Base-by-base conservation (phyloP, 2,329 filamentous ascomycete genomes). In the Hypoxylon sp. region DNA sequence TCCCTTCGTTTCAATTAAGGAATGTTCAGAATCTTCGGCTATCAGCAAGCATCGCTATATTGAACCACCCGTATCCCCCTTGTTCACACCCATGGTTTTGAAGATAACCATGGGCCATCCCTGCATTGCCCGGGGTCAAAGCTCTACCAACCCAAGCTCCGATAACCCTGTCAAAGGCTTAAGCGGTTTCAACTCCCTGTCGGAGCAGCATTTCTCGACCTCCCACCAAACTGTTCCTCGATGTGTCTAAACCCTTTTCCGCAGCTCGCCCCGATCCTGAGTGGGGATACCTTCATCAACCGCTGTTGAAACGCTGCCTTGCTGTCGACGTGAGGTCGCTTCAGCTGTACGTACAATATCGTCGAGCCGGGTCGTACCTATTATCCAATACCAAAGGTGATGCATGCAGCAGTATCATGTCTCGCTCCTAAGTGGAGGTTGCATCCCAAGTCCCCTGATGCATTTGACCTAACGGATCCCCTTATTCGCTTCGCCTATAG, bases 111-210 rank as follows among this genome's bases (percentile, higher is more conserved):
- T 48, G 48, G 62, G 23, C 7, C 12, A 63, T 53, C 63, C 58
- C 65, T 62, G 60, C 51, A 46, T 45, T n/a, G 27, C 12, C 53
- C 58, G 52, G 58, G 64, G 67, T 65, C 69, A 66, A 66, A 67
- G 67, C 64, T 70, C 62, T 65, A 47, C 37, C 25, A 16, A 32
- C 34, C 51, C 23, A 43, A 57, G 58, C 65, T 69, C 55, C 29
- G 29, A 41, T 23, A 48, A 64, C 71, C 74, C 69, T 73, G 65
- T 67, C 57, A 60, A 67, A 58, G 67, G 69, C 70, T 71, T 71
- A 71, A 73, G 70, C 71, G 70, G 75, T 77, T 77, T 74, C 74
- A 75, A 55, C 55, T 63, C 74, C 75, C 67, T 74, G 74, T 72
- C 70, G 70, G 68, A 72, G 74, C 75, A 74, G 69, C 70, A 70